Conservation (phyloP, 1,284 basidiomycete species). For the Puccinia triticina region DNA sequence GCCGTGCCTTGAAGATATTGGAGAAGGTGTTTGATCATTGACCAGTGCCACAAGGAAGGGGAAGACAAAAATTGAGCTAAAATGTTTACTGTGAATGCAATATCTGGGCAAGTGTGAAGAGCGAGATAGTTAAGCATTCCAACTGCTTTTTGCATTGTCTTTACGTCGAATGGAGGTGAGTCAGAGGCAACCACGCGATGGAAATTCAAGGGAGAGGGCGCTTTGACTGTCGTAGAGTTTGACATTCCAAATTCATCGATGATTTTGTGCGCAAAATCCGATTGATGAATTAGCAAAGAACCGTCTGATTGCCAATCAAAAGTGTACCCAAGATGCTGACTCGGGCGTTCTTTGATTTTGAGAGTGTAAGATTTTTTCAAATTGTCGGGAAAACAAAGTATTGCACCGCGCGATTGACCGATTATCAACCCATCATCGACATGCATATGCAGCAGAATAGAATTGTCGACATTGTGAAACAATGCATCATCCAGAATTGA, state of each 20-base stretch:
- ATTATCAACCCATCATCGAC: constrained; percentile 4
- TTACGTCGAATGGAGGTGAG: too few relatives aligned
- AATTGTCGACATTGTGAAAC: not conserved
- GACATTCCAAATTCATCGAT: too few relatives aligned
- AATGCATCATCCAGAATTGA: not conserved
- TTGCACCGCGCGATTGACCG: not conserved
- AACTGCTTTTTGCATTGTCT: constrained; percentile 1
- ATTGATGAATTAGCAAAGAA: too few relatives aligned
- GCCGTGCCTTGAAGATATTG: too few relatives aligned
- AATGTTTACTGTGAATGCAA: constrained; percentile 18
- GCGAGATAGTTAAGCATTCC: constrained; percentile 26
- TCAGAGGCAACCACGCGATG: not conserved
- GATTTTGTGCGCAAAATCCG: too few relatives aligned
- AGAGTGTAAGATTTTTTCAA: not conserved
- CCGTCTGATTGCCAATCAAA: too few relatives aligned
- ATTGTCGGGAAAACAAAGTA: not conserved
- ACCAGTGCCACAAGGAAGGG: not conserved
- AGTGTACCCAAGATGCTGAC: constrained; percentile 20
- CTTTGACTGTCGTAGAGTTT: too few relatives aligned
- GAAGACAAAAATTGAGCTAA: not conserved
- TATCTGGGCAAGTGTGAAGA: constrained; percentile 28
- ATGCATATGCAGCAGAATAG: too few relatives aligned
- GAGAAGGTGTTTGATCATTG: not conserved
- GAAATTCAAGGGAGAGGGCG: too few relatives aligned
- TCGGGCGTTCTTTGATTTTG: constrained; percentile 1